A percentile compares a stretch with the other conserved stretches of the same genome.
phyloP scores from a whole-genome alignment of 148 eudicot species.

The Selenicereus undatus region DNA sequence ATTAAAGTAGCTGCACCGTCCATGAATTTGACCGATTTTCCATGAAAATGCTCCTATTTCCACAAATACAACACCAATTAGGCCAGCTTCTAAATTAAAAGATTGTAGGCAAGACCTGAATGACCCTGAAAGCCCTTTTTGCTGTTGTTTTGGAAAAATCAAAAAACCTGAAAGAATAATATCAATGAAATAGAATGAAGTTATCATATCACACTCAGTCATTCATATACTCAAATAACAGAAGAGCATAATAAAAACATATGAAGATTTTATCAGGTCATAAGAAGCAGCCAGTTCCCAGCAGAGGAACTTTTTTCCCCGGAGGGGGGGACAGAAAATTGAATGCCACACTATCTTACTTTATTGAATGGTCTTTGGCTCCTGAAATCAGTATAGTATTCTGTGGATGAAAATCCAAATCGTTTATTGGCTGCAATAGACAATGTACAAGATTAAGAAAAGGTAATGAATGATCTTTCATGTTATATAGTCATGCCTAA shows the following conservation, averaged over 20 bases:
- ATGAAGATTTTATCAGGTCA: background rate
- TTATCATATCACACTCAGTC: background rate
- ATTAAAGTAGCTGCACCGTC: background rate
- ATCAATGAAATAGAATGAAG: background rate
- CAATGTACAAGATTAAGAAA: slow-evolving; percentile 18
- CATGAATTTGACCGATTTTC: background rate
- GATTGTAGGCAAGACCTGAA: slow-evolving; percentile 49
- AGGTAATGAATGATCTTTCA: background rate
- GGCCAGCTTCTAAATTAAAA: background rate
- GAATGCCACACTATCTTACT: slow-evolving; percentile 37
- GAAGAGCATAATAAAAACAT: background rate
- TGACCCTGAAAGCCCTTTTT: slow-evolving; percentile 79
- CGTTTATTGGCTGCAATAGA: slow-evolving; percentile 74
- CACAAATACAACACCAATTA: background rate
- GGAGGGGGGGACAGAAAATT: background rate
- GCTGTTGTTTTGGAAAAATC: slow-evolving; percentile 85
- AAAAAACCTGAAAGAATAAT: slow-evolving; percentile 58
- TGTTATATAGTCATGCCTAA: background rate
- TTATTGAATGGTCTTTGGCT: slow-evolving; percentile 83
- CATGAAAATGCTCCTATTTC: background rate
- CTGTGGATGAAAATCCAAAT: slow-evolving; percentile 87
- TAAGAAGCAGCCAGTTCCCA: background rate
- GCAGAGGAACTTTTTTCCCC: background rate
- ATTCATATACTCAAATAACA: background rate
- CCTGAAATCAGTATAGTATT: slow-evolving; percentile 69